These are phyloP conservation scores for Globisporangium heterothallicum DNA, from an alignment of 352 stramenopile genomes.

Conservation along the genomic window DNA sequence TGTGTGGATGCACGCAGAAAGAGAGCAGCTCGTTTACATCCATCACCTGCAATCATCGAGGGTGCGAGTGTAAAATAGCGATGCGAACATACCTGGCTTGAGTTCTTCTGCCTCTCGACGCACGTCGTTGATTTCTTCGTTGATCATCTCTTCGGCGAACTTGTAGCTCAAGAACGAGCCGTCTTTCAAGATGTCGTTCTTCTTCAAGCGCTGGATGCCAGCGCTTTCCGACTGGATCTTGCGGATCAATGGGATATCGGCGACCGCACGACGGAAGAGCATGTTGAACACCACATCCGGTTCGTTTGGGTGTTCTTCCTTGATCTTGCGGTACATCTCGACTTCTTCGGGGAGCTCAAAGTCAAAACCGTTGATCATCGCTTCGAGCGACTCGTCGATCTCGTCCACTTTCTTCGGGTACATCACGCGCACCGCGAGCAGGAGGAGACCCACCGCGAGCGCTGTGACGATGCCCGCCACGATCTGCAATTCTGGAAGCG, in stretches of 20 bases:
- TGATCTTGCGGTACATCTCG: constrained; percentile 68
- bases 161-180: constrained; percentile 86
- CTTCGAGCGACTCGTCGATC: constrained; percentile 72
- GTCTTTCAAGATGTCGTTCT: constrained; percentile 87
- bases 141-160: constrained; percentile 82
- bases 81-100: constrained; percentile 56
- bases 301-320: constrained; percentile 59
- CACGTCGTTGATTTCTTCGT: constrained; percentile 84
- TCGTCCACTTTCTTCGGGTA: constrained; percentile 67
- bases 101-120: constrained; percentile 73
- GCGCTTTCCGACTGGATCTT: constrained; percentile 85
- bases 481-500: constrained; percentile 69
- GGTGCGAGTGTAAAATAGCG: too few species aligned
- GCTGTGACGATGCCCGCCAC: constrained; percentile 57
- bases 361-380: constrained; percentile 89
- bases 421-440: constrained; percentile 60
- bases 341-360: constrained; percentile 79
- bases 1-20: constrained; percentile 11
- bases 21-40: neutral
- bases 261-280: constrained; percentile 78
- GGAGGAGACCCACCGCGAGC: constrained; percentile 50
- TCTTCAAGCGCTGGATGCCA: constrained; percentile 81
- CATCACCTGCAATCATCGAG: neutral
- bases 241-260: constrained; percentile 80
- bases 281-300: constrained; percentile 71